Conservation (phyloP, 768 basidiomycete genomes). For the Lepiota venenata region DNA sequence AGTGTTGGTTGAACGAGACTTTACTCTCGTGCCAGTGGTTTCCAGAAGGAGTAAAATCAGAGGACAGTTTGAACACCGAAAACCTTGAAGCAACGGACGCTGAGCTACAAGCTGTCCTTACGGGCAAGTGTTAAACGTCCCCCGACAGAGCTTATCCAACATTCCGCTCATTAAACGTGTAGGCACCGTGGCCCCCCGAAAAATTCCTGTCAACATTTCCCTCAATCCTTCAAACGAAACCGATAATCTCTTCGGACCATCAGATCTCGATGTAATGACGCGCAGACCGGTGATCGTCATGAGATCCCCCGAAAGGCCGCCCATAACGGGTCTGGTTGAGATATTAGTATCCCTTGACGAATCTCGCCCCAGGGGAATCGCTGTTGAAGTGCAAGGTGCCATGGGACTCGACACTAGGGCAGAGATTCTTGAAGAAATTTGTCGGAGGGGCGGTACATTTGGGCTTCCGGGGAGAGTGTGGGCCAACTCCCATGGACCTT, state of each 20-base stretch:
- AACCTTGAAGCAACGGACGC: slow-evolving; percentile 43
- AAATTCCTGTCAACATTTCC: slow-evolving; percentile 73
- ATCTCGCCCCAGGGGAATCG: slow-evolving; percentile 47
- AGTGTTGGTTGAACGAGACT: slow-evolving; percentile 83
- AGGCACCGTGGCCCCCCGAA: slow-evolving; percentile 53
- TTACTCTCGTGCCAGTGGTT: slow-evolving; percentile 59
- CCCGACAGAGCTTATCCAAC: background rate
- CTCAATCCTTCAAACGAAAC: slow-evolving; percentile 43
- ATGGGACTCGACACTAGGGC: slow-evolving; percentile 53
- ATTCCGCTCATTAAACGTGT: slow-evolving; percentile 2
- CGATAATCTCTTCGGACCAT: slow-evolving; percentile 41
- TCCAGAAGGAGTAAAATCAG: slow-evolving; percentile 41
- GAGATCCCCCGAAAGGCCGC: slow-evolving; percentile 62
- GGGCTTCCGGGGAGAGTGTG: slow-evolving; percentile 69
- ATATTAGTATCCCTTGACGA: slow-evolving; percentile 63
- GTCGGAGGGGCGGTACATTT: slow-evolving; percentile 68
- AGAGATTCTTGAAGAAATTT: slow-evolving; percentile 63
- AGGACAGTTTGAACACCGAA: slow-evolving; percentile 23
- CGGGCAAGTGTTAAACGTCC: slow-evolving; percentile 37
- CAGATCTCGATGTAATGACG: slow-evolving; percentile 33
- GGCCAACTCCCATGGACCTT: slow-evolving; percentile 33
- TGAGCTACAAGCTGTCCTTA: slow-evolving; percentile 62
- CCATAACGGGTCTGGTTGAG: slow-evolving; percentile 63
- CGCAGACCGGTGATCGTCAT: slow-evolving; percentile 57
- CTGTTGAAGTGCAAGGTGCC: slow-evolving; percentile 55